Percentiles rank a stretch among this genome's conserved stretches.
Evolutionary conservation across 2,329 filamentous ascomycete genomes (phyloP).

Genomic region (Tolypocladium ophioglossoides): DNA sequence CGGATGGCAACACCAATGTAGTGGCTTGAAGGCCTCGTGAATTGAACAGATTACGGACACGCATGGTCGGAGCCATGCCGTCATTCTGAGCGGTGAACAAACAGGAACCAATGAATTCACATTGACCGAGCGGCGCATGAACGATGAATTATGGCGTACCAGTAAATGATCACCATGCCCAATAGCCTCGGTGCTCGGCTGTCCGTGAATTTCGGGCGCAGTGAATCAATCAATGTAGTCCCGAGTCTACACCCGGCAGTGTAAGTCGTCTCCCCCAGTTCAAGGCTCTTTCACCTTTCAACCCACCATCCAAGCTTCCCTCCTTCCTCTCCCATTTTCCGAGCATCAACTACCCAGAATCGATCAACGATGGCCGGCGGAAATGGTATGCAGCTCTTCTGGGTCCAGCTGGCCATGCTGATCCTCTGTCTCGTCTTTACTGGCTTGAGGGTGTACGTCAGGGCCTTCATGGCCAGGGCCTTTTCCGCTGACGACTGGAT

Average conservation of each 20-base stretch:
- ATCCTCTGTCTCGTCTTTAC: slow-evolving; percentile 26
- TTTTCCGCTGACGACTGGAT: slow-evolving; percentile 1
- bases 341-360: background rate
- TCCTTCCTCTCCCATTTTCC: too few species aligned
- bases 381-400: slow-evolving; percentile 8
- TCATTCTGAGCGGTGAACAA: background rate
- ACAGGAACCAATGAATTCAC: background rate
- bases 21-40: background rate
- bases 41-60: background rate
- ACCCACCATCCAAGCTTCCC: background rate
- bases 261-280: slow-evolving; percentile 23
- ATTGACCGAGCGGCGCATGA: background rate
- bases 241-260: background rate
- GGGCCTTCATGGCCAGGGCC: background rate
- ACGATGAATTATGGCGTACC: background rate
- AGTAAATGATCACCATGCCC: background rate
- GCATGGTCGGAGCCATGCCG: background rate
- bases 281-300: background rate
- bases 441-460: slow-evolving; percentile 9
- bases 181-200: background rate
- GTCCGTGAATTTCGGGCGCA: background rate
- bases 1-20: background rate
- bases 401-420: slow-evolving; percentile 18
- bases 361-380: slow-evolving; percentile 19
- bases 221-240: background rate